Evolutionary conservation across 2,329 filamentous ascomycete genomes (phyloP).

Genomic region (Penicillium concentricum): DNA sequence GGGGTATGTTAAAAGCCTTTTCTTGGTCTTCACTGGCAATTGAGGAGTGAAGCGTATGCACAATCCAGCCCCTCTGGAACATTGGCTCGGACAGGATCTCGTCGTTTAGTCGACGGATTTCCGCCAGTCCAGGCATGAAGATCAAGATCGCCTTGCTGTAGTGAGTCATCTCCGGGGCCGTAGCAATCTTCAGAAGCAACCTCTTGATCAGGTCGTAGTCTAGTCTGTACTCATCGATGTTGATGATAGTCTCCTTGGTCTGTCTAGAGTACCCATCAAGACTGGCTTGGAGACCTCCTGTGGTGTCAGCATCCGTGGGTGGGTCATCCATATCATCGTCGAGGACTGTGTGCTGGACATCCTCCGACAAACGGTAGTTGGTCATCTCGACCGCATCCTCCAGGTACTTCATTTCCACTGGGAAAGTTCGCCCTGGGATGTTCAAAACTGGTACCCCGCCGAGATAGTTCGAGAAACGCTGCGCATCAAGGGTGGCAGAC

Average conservation of each 20-base stretch:
- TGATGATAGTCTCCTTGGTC: conserved; percentile 71
- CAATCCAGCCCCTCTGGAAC: conserved; percentile 75
- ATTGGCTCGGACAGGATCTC: conserved; percentile 73
- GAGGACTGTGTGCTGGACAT: conserved; percentile 39
- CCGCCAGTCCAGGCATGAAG: conserved; percentile 90
- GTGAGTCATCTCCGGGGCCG: conserved; percentile 60
- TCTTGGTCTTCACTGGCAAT: conserved; percentile 97
- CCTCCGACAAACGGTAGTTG: conserved; percentile 68
- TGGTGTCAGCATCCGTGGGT: conserved; percentile 45
- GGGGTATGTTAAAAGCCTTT: conserved; percentile 82
- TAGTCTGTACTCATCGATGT: conserved; percentile 87
- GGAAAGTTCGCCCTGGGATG: conserved; percentile 90
- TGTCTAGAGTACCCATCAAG: conserved; percentile 71
- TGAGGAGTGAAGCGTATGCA: conserved; percentile 88
- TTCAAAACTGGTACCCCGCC: conserved; percentile 81
- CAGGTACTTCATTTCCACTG: conserved; percentile 81
- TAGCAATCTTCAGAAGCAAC: conserved; percentile 73
- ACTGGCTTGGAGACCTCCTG: conserved; percentile 61
- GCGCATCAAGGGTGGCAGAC: conserved; percentile 94
- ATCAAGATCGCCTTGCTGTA: conserved; percentile 93
- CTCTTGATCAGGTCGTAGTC: conserved; percentile 83
- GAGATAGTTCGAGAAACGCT: conserved; percentile 86
- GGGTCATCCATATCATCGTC: conserved; percentile 51
- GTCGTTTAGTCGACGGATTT: conserved; percentile 86
- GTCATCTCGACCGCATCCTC: conserved; percentile 92